These are phyloP conservation scores for Leccinum longicurvipes DNA, from an alignment of 768 basidiomycete species.

Conservation along the genomic window DNA sequence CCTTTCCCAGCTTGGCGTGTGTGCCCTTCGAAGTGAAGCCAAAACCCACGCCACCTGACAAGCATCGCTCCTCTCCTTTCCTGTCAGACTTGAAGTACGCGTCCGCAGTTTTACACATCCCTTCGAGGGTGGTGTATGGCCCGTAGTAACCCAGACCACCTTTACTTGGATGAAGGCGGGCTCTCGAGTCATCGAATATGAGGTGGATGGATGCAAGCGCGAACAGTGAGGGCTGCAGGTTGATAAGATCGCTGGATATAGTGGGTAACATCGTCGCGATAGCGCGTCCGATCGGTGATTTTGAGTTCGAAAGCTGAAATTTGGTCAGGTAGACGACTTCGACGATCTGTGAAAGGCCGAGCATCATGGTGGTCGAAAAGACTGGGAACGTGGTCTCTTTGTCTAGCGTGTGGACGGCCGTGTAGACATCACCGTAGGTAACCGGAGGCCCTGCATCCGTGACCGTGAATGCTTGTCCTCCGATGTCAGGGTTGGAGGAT, in stretches of 20 bases:
- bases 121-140: conserved; percentile 55
- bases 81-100: conserved; percentile 41
- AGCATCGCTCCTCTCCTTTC: conserved; percentile 38
- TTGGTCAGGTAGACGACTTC: conserved; percentile 54
- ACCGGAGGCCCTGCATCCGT: conserved; percentile 62
- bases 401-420: conserved; percentile 51
- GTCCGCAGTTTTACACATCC: conserved; percentile 52
- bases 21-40: conserved; percentile 32
- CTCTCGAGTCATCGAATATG: conserved; percentile 65
- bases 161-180: conserved; percentile 48
- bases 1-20: conserved; percentile 27
- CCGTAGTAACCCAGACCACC: conserved; percentile 66
- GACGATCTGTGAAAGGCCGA: conserved; percentile 57
- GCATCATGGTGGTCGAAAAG: conserved; percentile 61
- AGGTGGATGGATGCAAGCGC: conserved; percentile 51
- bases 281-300: conserved; percentile 25
- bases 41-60: conserved; percentile 45
- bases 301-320: conserved; percentile 34
- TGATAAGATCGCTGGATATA: conserved; percentile 47
- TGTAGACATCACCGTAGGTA: conserved; percentile 63
- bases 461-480: conserved; percentile 67
- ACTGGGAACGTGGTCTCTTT: conserved; percentile 53
- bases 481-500: conserved; percentile 55
- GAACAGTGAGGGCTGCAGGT: conserved; percentile 60
- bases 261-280: conserved; percentile 42